A percentile compares a stretch with the other conserved stretches of the same genome.
Evolutionary conservation across 2,329 filamentous ascomycete genomes (phyloP).

Genomic region (Pseudocercospora fuligena): DNA sequence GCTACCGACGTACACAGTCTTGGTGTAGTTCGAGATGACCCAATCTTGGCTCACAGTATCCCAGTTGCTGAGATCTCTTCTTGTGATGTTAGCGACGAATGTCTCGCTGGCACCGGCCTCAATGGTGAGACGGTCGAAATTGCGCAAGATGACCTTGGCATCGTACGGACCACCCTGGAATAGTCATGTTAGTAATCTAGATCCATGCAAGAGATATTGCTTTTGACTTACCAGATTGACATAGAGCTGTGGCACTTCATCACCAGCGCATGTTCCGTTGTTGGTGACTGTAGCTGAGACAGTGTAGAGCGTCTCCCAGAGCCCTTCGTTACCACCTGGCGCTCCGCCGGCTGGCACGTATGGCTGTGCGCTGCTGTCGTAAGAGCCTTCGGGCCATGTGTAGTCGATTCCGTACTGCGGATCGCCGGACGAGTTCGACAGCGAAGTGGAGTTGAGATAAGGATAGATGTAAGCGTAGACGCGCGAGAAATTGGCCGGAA

Average conservation of each 20-base stretch:
- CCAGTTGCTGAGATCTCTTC: constrained; percentile 89
- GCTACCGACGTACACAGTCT: constrained; percentile 65
- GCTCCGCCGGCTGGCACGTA: constrained; percentile 63
- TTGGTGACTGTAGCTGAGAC: constrained; percentile 73
- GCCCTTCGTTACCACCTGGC: constrained; percentile 62
- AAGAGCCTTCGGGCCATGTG: constrained; percentile 61
- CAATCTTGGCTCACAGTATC: constrained; percentile 81
- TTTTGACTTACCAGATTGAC: constrained; percentile 60
- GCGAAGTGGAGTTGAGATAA: constrained; percentile 68
- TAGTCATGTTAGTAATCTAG: not conserved
- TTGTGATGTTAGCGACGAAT: constrained; percentile 72
- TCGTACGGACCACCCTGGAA: constrained; percentile 72
- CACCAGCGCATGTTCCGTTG: constrained; percentile 67
- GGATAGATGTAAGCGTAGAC: constrained; percentile 70
- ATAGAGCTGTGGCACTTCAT: constrained; percentile 77
- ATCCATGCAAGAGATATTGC: not conserved
- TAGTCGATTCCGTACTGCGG: constrained; percentile 66
- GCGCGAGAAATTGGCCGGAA: constrained; percentile 63
- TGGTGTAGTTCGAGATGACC: constrained; percentile 61
- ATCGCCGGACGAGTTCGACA: constrained; percentile 62
- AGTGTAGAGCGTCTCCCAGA: constrained; percentile 73
- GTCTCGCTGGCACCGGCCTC: constrained; percentile 68
- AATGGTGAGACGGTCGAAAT: constrained; percentile 79
- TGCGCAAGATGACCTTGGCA: constrained; percentile 68
- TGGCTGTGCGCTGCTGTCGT: constrained; percentile 64